Evolutionary conservation across 306 rosid species (phyloP).

Genomic region (Ochetophila trinervis): DNA sequence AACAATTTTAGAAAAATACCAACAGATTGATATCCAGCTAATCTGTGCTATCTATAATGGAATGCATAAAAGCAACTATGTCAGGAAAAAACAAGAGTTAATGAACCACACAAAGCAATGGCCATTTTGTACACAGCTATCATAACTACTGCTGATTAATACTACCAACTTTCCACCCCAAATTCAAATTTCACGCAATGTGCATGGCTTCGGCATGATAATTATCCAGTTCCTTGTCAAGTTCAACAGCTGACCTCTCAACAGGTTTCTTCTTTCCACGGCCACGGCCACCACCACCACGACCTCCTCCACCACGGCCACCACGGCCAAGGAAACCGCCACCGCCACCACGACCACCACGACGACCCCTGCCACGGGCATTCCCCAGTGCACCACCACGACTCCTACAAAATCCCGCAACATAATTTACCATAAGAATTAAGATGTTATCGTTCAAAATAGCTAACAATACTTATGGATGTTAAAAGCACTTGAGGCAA

Average conservation of each 20-base stretch:
- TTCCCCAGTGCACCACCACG: not conserved
- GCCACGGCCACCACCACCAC: constrained; percentile 36
- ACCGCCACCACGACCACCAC: constrained; percentile 33
- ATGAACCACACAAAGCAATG: constrained; percentile 15
- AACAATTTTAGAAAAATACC: too few species aligned
- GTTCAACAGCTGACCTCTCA: constrained; percentile 79
- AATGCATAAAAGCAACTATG: constrained; percentile 8
- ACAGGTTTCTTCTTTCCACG: constrained; percentile 54
- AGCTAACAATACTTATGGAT: too few species aligned
- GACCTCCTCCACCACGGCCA: not conserved
- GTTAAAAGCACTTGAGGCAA: too few species aligned
- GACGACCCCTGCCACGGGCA: constrained; percentile 4
- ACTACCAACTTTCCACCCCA: not conserved
- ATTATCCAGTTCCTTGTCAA: constrained; percentile 76
- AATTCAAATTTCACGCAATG: constrained; percentile 30
- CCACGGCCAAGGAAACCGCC: not conserved
- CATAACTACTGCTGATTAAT: constrained; percentile 12
- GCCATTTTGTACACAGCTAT: constrained; percentile 49
- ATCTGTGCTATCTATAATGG: too few species aligned
- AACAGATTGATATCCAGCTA: too few species aligned
- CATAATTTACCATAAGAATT: not conserved
- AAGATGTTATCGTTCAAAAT: not conserved
- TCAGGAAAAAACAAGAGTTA: not conserved
- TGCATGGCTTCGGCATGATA: constrained; percentile 87
- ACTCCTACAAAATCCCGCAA: not conserved